Evolutionary conservation across 768 basidiomycete genomes (phyloP).

Genomic region (Daedaleopsis sinensis): DNA sequence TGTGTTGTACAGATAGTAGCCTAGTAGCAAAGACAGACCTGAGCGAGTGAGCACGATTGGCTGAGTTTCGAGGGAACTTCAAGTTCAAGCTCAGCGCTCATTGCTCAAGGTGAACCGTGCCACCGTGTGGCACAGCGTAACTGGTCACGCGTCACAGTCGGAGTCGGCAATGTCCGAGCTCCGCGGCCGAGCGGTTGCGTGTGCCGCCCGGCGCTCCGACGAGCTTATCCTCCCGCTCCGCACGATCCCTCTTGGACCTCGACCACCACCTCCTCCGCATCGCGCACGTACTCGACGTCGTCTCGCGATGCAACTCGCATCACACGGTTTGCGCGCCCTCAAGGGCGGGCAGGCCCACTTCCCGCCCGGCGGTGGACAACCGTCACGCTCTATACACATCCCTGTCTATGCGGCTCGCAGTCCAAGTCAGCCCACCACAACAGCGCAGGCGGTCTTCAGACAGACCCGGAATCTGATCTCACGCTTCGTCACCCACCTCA

Average conservation of each 20-base stretch:
- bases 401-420: conserved; percentile 41
- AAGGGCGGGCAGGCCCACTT: conserved; percentile 25
- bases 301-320: conserved; percentile 35
- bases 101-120: too few relatives aligned
- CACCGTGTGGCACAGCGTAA: too few relatives aligned
- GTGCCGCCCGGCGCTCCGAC: too few relatives aligned
- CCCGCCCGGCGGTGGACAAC: conserved; percentile 22
- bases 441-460: conserved; percentile 50
- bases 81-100: too few relatives aligned
- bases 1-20: too few relatives aligned
- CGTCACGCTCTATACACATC: conserved; percentile 48
- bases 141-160: background rate
- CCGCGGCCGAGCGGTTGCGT: too few relatives aligned
- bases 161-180: too few relatives aligned
- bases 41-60: too few relatives aligned
- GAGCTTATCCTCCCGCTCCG: background rate
- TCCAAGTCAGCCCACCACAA: conserved; percentile 30
- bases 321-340: conserved; percentile 31
- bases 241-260: conserved; percentile 1
- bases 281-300: conserved; percentile 2
- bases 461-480: conserved; percentile 58
- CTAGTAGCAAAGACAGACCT: too few relatives aligned
- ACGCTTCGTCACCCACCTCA: conserved; percentile 57
- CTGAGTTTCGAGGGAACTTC: too few relatives aligned
- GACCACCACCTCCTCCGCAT: conserved; percentile 11